Percentiles rank a stretch among this genome's conserved stretches.
These are phyloP conservation scores for Wickerhamiella shivajii DNA, from an alignment of 805 yeast genomes.

Conservation along the genomic window DNA sequence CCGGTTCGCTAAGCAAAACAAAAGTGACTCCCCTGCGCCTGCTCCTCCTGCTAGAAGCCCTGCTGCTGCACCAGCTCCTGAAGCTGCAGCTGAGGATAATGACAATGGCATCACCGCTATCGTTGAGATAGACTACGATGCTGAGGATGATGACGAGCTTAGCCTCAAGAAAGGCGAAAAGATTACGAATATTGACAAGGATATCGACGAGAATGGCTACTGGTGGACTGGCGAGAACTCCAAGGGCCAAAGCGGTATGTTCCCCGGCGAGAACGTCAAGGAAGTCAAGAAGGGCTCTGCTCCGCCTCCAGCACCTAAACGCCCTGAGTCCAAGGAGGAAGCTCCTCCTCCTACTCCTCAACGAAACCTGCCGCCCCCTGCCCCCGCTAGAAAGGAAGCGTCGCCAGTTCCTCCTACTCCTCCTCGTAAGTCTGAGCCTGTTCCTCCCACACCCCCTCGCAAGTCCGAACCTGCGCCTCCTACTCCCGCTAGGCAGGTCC, in stretches of 20 bases:
- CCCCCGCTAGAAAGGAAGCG: constrained; percentile 9
- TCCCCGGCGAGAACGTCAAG: constrained; percentile 80
- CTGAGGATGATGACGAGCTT: constrained; percentile 60
- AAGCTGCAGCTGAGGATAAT: constrained; percentile 9
- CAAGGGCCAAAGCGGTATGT: constrained; percentile 67
- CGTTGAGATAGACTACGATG: constrained; percentile 56
- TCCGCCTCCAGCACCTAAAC: constrained; percentile 1
- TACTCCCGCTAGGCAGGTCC: constrained; percentile 8
- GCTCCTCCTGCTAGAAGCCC: no score
- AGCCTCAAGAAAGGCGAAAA: constrained; percentile 50
- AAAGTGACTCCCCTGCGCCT: constrained; percentile 9
- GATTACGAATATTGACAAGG: constrained; percentile 50
- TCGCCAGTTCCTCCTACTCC: constrained; percentile 12
- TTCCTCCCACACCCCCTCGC: constrained; percentile 7
- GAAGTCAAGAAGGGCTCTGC: constrained; percentile 14
- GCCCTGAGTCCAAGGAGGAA: constrained; percentile 9
- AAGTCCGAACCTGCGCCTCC: constrained; percentile 17
- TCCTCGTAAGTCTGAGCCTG: constrained; percentile 8
- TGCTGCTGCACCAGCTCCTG: constrained; percentile 14
- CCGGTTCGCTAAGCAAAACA: constrained; percentile 18
- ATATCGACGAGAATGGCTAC: constrained; percentile 61
- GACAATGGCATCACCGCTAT: constrained; percentile 35
- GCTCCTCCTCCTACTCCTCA: constrained; percentile 9
- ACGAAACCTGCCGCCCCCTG: constrained; percentile 6
- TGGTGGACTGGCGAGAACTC: constrained; percentile 83